Conservation (phyloP, 306 rosid genomes). For the Rosa lucieae region DNA sequence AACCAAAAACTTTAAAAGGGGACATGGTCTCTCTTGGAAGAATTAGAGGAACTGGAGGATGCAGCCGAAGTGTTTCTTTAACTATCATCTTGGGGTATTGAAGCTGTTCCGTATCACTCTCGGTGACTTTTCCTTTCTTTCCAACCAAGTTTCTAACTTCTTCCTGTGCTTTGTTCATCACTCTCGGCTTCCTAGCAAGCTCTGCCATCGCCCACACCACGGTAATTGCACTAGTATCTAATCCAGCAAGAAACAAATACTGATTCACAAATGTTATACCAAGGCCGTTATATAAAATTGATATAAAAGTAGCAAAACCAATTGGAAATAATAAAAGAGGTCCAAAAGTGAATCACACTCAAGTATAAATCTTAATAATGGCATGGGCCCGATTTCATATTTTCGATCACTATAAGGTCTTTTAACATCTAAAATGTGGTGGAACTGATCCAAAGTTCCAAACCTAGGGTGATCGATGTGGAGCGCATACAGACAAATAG, state of each 20-base stretch:
- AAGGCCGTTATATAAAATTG: too few relatives aligned
- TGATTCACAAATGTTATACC: neutral
- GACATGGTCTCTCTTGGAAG: slow-evolving; percentile 42
- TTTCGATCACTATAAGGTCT: too few relatives aligned
- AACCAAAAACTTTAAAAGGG: slow-evolving; percentile 21
- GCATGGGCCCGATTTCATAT: too few relatives aligned
- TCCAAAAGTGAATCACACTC: too few relatives aligned
- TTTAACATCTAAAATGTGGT: too few relatives aligned
- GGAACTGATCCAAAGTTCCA: too few relatives aligned
- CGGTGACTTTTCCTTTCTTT: slow-evolving; percentile 22
- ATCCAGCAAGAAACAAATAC: slow-evolving; percentile 43
- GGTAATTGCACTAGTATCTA: slow-evolving; percentile 30
- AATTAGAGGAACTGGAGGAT: slow-evolving; percentile 42
- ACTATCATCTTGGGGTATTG: slow-evolving; percentile 35
- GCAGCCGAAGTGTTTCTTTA: slow-evolving; percentile 46
- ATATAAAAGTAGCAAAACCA: too few relatives aligned
- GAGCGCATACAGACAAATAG: too few relatives aligned
- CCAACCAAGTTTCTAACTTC: slow-evolving; percentile 24
- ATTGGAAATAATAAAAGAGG: too few relatives aligned
- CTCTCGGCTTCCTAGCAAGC: slow-evolving; percentile 32
- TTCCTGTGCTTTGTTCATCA: slow-evolving; percentile 38
- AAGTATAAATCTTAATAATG: too few relatives aligned
- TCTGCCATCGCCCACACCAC: slow-evolving; percentile 45
- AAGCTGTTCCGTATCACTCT: slow-evolving; percentile 29
- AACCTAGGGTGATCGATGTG: too few relatives aligned